Percentiles rank a stretch among this genome's conserved stretches.
Evolutionary conservation across 2,329 filamentous ascomycete species (phyloP).

Genomic region (Scedosporium apiospermum): DNA sequence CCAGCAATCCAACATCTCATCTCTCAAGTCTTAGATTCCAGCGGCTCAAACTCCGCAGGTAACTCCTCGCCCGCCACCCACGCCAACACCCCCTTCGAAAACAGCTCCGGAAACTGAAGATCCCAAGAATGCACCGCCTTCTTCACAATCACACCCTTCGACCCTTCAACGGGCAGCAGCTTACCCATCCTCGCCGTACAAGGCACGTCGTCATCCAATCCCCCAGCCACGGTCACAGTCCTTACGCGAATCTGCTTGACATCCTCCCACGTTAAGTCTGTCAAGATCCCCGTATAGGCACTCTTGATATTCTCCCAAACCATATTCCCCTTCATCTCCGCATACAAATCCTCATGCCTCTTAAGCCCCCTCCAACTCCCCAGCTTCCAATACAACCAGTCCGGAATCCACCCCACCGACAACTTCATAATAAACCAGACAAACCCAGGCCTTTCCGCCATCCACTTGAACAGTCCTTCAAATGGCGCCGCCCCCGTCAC

Average conservation of each 20-base stretch:
- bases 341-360: conserved; percentile 18
- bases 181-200: conserved; percentile 20
- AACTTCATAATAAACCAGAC: conserved; percentile 16
- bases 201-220: conserved; percentile 21
- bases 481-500: conserved; percentile 23
- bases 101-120: conserved; percentile 28
- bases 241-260: conserved; percentile 13
- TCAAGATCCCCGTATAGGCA: conserved; percentile 15
- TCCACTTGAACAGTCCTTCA: conserved; percentile 14
- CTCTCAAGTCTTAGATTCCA: neutral
- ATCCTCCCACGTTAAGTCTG: conserved; percentile 1
- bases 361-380: conserved; percentile 18
- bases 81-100: conserved; percentile 24
- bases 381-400: conserved; percentile 16
- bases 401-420: conserved; percentile 17
- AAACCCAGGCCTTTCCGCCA: conserved; percentile 19
- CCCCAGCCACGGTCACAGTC: conserved; percentile 20
- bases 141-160: conserved; percentile 21
- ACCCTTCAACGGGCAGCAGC: conserved; percentile 12
- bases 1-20: neutral
- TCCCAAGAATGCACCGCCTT: conserved; percentile 30
- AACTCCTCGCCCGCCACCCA: conserved; percentile 22
- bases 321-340: conserved; percentile 23
- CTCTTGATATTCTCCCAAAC: conserved; percentile 16
- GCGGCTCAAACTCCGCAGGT: conserved; percentile 16